Conservation (phyloP, 208 protist species). For the Naegleria fowleri region DNA sequence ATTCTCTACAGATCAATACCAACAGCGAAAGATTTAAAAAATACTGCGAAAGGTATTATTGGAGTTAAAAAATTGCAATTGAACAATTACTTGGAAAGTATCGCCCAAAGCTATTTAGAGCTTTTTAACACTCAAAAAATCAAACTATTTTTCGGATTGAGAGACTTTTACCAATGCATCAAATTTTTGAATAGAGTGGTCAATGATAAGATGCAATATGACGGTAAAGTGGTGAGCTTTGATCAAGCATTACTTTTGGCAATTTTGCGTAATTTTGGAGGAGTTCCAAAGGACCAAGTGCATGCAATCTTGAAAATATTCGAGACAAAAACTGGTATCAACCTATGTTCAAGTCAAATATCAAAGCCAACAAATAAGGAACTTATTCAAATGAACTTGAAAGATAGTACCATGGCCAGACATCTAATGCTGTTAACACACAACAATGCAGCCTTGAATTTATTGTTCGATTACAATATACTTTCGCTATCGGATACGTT, state of each 20-base stretch:
- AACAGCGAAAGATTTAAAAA: slow-evolving; percentile 17
- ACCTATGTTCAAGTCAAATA: neutral
- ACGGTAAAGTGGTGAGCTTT: neutral
- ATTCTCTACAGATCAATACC: slow-evolving; percentile 28
- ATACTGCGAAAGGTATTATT: slow-evolving; percentile 36
- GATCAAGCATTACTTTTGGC: neutral
- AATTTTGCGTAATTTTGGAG: slow-evolving; percentile 36
- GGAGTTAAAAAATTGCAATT: neutral
- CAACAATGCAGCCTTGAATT: slow-evolving; percentile 31
- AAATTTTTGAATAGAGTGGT: slow-evolving; percentile 26
- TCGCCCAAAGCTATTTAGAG: slow-evolving; percentile 35
- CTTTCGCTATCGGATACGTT: neutral
- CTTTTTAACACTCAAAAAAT: slow-evolving; percentile 33
- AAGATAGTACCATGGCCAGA: slow-evolving; percentile 27
- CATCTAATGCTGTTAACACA: slow-evolving; percentile 42
- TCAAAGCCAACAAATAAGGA: neutral
- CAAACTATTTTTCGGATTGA: slow-evolving; percentile 51
- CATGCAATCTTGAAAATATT: neutral
- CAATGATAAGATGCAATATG: neutral
- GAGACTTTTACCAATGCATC: slow-evolving; percentile 54
- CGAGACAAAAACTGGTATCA: neutral
- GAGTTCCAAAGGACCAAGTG: neutral
- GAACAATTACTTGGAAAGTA: neutral
- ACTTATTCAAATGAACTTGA: slow-evolving; percentile 33
- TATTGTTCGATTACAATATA: slow-evolving; percentile 34